Evolutionary conservation across 371 early-diverging fungal species (phyloP).

Genomic region (Entomophthora muscae): DNA sequence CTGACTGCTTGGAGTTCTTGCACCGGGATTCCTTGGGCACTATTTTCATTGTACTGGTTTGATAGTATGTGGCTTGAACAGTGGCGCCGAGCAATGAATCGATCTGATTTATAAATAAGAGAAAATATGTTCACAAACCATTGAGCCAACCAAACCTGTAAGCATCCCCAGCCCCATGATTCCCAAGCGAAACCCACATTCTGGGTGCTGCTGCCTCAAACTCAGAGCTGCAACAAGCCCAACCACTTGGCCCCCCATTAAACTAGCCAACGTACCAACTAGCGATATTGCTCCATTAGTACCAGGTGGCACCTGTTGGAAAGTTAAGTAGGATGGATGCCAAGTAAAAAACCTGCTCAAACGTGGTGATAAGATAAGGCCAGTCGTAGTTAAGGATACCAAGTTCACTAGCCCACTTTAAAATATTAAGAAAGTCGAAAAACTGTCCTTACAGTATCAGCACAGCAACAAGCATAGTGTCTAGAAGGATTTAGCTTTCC

Average conservation of each 20-base stretch:
- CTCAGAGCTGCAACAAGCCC: constrained; percentile 40
- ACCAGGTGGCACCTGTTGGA: constrained; percentile 54
- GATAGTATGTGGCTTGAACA: constrained; percentile 45
- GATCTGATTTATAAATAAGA: constrained; percentile 18
- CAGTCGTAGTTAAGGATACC: constrained; percentile 51
- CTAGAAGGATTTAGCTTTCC: background rate
- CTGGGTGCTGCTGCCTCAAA: constrained; percentile 22
- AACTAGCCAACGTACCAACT: constrained; percentile 40
- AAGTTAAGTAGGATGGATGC: background rate
- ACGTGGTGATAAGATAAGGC: constrained; percentile 59
- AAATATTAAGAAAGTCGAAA: constrained; percentile 2
- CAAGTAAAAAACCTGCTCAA: constrained; percentile 17
- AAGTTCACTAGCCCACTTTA: constrained; percentile 71
- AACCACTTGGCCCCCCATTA: constrained; percentile 53
- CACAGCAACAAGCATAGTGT: constrained; percentile 4
- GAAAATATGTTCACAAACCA: constrained; percentile 7
- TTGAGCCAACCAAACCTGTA: constrained; percentile 13
- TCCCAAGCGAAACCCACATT: constrained; percentile 18
- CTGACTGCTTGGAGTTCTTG: too few species aligned
- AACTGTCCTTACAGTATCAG: background rate
- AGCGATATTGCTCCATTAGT: constrained; percentile 70
- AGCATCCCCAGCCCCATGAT: constrained; percentile 11
- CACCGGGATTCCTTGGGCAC: too few species aligned
- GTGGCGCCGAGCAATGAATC: constrained; percentile 81
- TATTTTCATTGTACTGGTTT: constrained; percentile 37